phyloP scores from a whole-genome alignment of 108 stramenopile genomes.

The Nitzschia sp. region DNA sequence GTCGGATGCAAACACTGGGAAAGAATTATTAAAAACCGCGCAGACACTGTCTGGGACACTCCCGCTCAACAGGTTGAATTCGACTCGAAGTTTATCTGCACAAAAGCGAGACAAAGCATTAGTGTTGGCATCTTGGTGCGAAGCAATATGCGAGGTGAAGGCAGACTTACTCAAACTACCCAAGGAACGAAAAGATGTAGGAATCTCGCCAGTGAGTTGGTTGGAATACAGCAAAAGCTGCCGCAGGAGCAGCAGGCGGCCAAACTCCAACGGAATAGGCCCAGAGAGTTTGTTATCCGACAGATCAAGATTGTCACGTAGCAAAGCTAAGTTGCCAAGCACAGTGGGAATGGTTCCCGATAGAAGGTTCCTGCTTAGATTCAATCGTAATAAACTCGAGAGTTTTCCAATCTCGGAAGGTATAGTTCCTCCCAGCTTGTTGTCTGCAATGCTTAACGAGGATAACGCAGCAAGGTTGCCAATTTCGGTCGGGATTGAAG shows the following conservation, averaged over 20 bases:
- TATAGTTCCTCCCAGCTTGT: slow-evolving; percentile 16
- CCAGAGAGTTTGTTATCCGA: slow-evolving; percentile 48
- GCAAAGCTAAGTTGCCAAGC: slow-evolving; percentile 18
- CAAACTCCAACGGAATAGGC: slow-evolving; percentile 48
- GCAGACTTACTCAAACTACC: slow-evolving; percentile 6
- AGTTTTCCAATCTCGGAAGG: slow-evolving; percentile 22
- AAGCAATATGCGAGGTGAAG: not conserved
- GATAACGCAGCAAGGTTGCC: slow-evolving; percentile 25
- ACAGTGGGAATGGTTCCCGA: slow-evolving; percentile 42
- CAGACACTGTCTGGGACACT: slow-evolving; percentile 24
- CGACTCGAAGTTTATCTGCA: slow-evolving; percentile 16
- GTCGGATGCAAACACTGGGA: slow-evolving; percentile 18
- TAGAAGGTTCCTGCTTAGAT: slow-evolving; percentile 28
- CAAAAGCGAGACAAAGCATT: not conserved
- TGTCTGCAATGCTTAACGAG: slow-evolving; percentile 21
- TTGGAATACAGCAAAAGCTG: slow-evolving; percentile 18
- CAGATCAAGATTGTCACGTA: slow-evolving; percentile 19
- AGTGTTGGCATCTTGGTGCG: not conserved
- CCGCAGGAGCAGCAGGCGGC: slow-evolving; percentile 9
- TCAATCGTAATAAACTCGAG: slow-evolving; percentile 9
- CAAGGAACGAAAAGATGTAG: slow-evolving; percentile 14
- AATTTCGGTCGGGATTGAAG: slow-evolving; percentile 36
- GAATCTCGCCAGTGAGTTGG: slow-evolving; percentile 27
- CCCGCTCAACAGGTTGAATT: slow-evolving; percentile 28
- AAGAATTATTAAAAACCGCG: slow-evolving; percentile 7